Base-by-base conservation (phyloP, 192 early-diverging fungal species). In the Coemansia sp. region DNA sequence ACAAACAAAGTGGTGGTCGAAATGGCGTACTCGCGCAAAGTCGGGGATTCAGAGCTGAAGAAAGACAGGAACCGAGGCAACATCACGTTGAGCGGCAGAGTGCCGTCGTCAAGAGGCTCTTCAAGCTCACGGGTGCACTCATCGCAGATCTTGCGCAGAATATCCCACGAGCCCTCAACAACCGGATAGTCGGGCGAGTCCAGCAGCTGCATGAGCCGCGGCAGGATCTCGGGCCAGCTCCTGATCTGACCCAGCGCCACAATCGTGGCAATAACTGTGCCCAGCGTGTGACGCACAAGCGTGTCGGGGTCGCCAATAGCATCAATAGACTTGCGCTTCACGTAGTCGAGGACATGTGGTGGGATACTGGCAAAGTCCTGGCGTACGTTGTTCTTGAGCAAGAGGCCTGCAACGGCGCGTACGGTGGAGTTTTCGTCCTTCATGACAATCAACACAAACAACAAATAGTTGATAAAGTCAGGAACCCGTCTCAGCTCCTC, bases 81-180 rank as follows among this genome's bases (percentile, higher is more conserved):
- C 88, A 97, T 93, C 66, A 88, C 87, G 59, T 91, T 88, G 24
- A 95, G 86, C 9, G 90, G 88, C 38, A 87, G 84, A 14, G 88
- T 83, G 74, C 94, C 91, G 43, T 85, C 84, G n/a, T 69, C 58
- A 60, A 91, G 83, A 21, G 87, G 85, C 46, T 86, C 78, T 53
- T 95, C 90, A 33, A 99, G 85, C 36, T 92, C 88, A 16, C 83
- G 84, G 59, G 90, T 82, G 43, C 88, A 93, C 70, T 98, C 97
- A 74, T 99, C 96, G 79, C 97, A 99, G 67, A 99, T 93, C 82
- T 95, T 95, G 77, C 88, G 84, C 66, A 99, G 71, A 10, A 94
- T 92, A 60, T 90, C 87, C 73, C 95, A 93, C 16, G 92, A 85
- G 48, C 91, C 89, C 91, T 95, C 93, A 16, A 95, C 90, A 36